Base-by-base conservation (phyloP, 2,329 filamentous ascomycete species). In the Pseudogymnoascus sp. region DNA sequence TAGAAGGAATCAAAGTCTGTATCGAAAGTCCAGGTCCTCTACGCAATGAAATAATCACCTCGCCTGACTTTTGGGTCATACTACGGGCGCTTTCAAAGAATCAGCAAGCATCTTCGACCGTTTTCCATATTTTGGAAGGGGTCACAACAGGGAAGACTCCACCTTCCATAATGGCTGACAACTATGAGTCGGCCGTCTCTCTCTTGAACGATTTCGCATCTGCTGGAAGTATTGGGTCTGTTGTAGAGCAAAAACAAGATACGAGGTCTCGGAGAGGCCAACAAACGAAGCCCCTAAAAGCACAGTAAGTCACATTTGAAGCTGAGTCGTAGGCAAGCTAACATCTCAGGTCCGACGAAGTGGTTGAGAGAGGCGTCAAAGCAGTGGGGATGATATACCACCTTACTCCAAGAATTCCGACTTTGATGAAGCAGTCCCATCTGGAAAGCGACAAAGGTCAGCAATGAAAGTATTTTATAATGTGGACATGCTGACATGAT, bases 21-120 rank as follows among this genome's bases (percentile, higher is more conserved):
- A 90, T 96, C 68, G 86, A 88, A 61, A 85, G 89, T 65, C 86
- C 91, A 0, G 86, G 87, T 26, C 86, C 89, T 11, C 79, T 99
- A 29, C 86, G 91, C 64, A 96, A 90, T 68, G 93, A 97, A 76
- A 90, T 97, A 68, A 96, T 96, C 76, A 93, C 91, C 13, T 97
- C 93, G 16, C 95, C 95, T 0, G 95, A 99, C 72, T 97, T 99
- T 75, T 99, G 95, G 95, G 88, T 89, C 4, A 90, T 97, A 13
- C 80, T 99, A 61, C 87, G 91, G 65, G 84, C 86, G 33, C 79
- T 99, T 16, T 86, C 90, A 56, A 80, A 81, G 24, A 83, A 88
- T 65, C 77, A 85, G 2, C 87, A 90, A 62, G 87, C 89, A 26
- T 89, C 91, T 1, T 81, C 87, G 0, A 81, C 87, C 14, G 92